Evolutionary conservation across 2,329 filamentous ascomycete genomes (phyloP).

Genomic region (Diaporthe aspalathi): DNA sequence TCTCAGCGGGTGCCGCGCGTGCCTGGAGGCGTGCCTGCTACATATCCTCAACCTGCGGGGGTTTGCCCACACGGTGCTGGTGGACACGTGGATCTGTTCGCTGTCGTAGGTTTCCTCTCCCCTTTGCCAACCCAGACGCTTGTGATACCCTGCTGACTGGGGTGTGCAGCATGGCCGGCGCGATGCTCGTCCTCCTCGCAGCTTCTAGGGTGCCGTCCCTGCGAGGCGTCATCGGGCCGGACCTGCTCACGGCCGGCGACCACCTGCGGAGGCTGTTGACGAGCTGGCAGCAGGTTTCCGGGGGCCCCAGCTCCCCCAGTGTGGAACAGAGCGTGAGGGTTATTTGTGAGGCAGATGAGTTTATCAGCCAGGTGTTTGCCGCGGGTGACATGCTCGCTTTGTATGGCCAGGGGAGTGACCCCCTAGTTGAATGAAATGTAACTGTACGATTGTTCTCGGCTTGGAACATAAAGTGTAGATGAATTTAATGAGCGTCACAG

Average conservation of each 20-base stretch:
- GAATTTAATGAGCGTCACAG: neutral
- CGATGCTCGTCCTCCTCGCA: conserved; percentile 61
- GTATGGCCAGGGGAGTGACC: conserved; percentile 11
- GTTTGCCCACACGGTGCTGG: conserved; percentile 61
- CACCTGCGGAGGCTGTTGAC: conserved; percentile 55
- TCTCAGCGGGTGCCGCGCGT: conserved; percentile 56
- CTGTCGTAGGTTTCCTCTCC: conserved; percentile 56
- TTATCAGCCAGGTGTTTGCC: conserved; percentile 52
- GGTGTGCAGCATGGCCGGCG: conserved; percentile 56
- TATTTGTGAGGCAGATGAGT: conserved; percentile 56
- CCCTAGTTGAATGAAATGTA: neutral
- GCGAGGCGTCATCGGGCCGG: conserved; percentile 51
- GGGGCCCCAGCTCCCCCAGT: conserved; percentile 56
- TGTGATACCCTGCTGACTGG: neutral
- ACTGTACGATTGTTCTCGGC: neutral
- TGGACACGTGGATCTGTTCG: conserved; percentile 67
- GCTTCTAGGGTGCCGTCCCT: conserved; percentile 55
- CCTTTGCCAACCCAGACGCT: neutral
- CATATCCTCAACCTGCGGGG: conserved; percentile 61
- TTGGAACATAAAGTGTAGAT: neutral
- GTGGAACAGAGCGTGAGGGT: conserved; percentile 59
- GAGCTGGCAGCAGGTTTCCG: conserved; percentile 55
- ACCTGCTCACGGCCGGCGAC: conserved; percentile 53
- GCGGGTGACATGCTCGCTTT: conserved; percentile 38
- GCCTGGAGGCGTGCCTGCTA: conserved; percentile 59